Evolutionary conservation across 805 yeast species (phyloP), one percentile per base, ranked within the genome.

Genomic region (Suhomyces pyralidae): DNA sequence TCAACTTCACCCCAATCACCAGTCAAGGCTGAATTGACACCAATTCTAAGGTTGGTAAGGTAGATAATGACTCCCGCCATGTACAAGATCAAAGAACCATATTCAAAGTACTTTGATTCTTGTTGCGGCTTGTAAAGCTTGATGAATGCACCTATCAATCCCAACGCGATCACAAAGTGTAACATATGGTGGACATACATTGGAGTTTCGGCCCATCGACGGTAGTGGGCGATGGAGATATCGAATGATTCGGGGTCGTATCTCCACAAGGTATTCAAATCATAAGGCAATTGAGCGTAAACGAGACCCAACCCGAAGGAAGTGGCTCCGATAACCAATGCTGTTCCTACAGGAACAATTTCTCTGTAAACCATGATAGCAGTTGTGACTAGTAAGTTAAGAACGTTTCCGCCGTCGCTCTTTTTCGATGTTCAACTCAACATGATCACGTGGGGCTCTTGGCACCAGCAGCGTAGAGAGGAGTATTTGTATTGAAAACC

Each of bases 1-100:
- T 88, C 89, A 48, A 94, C 96, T 49, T 93, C 98, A 59, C 97
- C 98, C 98, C 98, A 93, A 55, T 83, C 77, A 44, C 91, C 92
- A 53, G 80, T 69, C 25, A 83, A 61, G 51, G 90, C 82, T 52
- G 92, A 82, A 59, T 80, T 80, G 40, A 85, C 76, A 51, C 98
- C 98, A 50, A 88, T 82, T 64, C 90, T 81, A 59, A 93, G 77
- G 73, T 94, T 94, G 56, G 97, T 87, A 62, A 93, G 74, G 70
- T 91, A 94, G 61, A 93, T 81, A 61, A 93, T 83, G 45, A 88
- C 71, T 17, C 87, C 88, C 36, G 85, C 73, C 68, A 91, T 85
- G 66, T 81, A 81, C 53, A 89, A 79, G n/a, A 82, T 83, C 59
- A 92, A 75, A 9, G 96, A 77, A 44, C 92, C 96, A 61, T 96